Conservation (phyloP, 2,329 filamentous ascomycete species). For the Neofusicoccum parvum region DNA sequence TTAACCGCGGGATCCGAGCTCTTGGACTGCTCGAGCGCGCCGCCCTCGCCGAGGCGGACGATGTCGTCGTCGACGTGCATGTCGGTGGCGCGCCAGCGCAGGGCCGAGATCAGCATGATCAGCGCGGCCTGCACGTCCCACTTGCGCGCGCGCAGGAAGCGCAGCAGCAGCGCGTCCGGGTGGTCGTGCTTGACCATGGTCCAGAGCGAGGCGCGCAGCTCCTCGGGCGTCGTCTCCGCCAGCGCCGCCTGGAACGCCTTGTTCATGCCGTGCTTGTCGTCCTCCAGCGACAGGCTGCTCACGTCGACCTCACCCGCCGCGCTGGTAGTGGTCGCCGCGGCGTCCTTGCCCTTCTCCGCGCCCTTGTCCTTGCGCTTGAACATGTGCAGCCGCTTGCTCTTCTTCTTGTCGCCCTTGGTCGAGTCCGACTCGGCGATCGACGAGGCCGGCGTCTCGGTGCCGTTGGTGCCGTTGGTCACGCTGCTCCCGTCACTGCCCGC, state of each 20-base stretch:
- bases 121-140: constrained; percentile 95
- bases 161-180: constrained; percentile 72
- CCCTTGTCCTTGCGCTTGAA: constrained; percentile 54
- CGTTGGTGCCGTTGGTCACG: constrained; percentile 23
- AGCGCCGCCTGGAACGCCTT: constrained; percentile 85
- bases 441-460: neutral
- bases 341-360: constrained; percentile 35
- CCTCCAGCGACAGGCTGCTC: constrained; percentile 45
- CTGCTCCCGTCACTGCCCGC: constrained; percentile 55
- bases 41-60: constrained; percentile 51
- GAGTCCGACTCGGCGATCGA: constrained; percentile 26
- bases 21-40: constrained; percentile 63
- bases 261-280: constrained; percentile 92
- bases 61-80: constrained; percentile 90
- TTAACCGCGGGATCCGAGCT: constrained; percentile 63
- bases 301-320: constrained; percentile 36
- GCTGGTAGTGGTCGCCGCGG: constrained; percentile 21
- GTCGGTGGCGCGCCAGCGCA: constrained; percentile 84
- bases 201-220: constrained; percentile 83
- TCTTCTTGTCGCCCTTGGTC: constrained; percentile 53
- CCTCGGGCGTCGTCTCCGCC: constrained; percentile 73
- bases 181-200: constrained; percentile 93
- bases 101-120: constrained; percentile 90
- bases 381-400: constrained; percentile 69
- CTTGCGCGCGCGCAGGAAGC: constrained; percentile 53